Percentiles rank a stretch among this genome's conserved stretches.
Evolutionary conservation across 1,284 basidiomycete genomes (phyloP).

Genomic region (Malassezia obtusa): DNA sequence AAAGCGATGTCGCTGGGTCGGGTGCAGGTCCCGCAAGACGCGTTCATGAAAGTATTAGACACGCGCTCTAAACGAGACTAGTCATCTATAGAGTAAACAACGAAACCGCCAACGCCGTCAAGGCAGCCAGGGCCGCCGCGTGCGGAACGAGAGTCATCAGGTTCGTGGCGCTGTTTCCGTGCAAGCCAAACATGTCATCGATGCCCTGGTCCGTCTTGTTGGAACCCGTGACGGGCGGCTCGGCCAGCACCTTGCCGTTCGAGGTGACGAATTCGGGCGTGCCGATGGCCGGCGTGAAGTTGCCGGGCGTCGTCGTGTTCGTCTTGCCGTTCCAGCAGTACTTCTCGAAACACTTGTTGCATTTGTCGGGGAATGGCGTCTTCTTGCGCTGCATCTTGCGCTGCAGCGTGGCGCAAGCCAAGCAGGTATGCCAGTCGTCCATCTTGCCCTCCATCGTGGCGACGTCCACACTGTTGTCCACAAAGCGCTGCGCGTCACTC

Average conservation of each 20-base stretch:
- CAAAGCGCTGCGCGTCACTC: conserved; percentile 24
- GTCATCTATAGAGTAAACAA: too few species aligned
- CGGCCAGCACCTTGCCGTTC: conserved; percentile 18
- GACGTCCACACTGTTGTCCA: conserved; percentile 39
- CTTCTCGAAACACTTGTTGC: conserved; percentile 27
- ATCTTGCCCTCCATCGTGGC: conserved; percentile 35
- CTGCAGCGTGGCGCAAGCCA: conserved; percentile 35
- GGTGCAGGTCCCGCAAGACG: conserved; percentile 35
- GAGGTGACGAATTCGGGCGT: conserved; percentile 29
- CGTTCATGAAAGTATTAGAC: conserved; percentile 24
- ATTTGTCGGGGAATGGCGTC: conserved; percentile 23
- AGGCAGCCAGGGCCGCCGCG: neutral
- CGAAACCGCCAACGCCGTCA: neutral
- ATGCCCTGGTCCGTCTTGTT: conserved; percentile 15
- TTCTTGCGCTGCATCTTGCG: conserved; percentile 34
- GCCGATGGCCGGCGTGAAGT: conserved; percentile 37
- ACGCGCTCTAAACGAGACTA: conserved; percentile 12
- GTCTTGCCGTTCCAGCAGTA: conserved; percentile 45
- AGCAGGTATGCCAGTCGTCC: conserved; percentile 30
- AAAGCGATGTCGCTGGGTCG: conserved; percentile 37
- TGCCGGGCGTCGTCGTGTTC: conserved; percentile 23
- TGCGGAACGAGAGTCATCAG: neutral
- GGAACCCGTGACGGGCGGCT: conserved; percentile 32
- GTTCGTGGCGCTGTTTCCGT: neutral
- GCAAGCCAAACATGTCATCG: neutral